Conservation (phyloP, 2,329 filamentous ascomycete genomes). For the Ceratocystis diversiconidia region DNA sequence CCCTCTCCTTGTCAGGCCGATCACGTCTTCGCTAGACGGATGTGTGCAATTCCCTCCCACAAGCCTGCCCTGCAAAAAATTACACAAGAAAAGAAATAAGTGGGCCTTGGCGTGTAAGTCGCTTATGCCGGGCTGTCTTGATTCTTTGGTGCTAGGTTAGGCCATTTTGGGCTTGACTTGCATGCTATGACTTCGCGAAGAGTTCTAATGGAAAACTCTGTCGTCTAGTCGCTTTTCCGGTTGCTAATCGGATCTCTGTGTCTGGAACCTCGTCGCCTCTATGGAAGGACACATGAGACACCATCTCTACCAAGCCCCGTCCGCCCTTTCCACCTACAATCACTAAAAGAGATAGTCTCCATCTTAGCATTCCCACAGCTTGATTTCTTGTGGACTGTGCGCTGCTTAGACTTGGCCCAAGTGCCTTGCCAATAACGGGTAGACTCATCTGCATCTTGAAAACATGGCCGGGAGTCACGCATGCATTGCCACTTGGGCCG, state of each 20-base stretch:
- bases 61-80: not conserved
- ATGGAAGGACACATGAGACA: not conserved
- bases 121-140: not conserved
- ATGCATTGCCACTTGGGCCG: not conserved
- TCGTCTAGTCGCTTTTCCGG: not conserved
- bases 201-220: not conserved
- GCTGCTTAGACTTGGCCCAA: not conserved
- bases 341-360: not conserved
- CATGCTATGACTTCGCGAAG: not conserved
- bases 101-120: constrained; percentile 3
- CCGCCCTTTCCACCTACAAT: not conserved
- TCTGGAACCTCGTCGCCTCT: not conserved
- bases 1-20: not conserved
- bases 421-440: constrained; percentile 4
- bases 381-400: not conserved
- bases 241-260: not conserved
- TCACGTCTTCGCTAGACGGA: constrained; percentile 3
- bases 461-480: not conserved
- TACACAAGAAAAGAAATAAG: not conserved
- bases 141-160: not conserved
- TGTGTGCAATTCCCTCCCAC: not conserved
- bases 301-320: not conserved
- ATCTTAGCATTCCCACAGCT: not conserved
- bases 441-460: constrained; percentile 1
- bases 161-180: no score